These are phyloP conservation scores for Fusarium sp. DNA, from an alignment of 2,329 filamentous ascomycete genomes.

Conservation along the genomic window DNA sequence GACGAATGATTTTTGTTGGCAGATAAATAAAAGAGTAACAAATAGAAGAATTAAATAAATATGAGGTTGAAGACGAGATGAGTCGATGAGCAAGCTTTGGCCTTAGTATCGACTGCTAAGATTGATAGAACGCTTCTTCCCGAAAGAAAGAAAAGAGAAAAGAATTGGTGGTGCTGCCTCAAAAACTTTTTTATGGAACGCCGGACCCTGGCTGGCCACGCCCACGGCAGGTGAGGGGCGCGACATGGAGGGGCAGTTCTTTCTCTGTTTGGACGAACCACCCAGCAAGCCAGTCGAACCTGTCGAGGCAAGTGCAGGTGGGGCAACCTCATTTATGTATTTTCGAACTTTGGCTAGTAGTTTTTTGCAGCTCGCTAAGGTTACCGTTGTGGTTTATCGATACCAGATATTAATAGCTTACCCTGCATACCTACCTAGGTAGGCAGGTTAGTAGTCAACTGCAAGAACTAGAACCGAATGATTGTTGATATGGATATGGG, in stretches of 20 bases:
- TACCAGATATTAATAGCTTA: neutral
- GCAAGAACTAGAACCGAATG: too few species aligned
- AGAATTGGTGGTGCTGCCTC: conserved; percentile 50
- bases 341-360: neutral
- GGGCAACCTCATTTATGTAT: neutral
- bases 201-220: conserved; percentile 34
- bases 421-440: neutral
- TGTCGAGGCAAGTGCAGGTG: conserved; percentile 12
- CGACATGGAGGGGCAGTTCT: too few species aligned
- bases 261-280: neutral
- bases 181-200: conserved; percentile 59
- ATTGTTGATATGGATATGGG: neutral
- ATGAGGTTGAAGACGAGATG: conserved; percentile 60
- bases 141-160: conserved; percentile 63
- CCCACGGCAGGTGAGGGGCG: conserved; percentile 11
- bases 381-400: too few species aligned
- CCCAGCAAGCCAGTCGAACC: neutral
- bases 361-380: neutral
- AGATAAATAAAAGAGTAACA: conserved; percentile 29
- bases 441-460: too few species aligned
- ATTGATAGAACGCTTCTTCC: conserved; percentile 66
- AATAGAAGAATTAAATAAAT: conserved; percentile 47
- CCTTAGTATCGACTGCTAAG: conserved; percentile 53
- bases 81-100: conserved; percentile 51
- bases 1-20: conserved; percentile 53